phyloP scores from a whole-genome alignment of 1,139 yeast species.

The Chernovozyma sophiae-reginae region DNA sequence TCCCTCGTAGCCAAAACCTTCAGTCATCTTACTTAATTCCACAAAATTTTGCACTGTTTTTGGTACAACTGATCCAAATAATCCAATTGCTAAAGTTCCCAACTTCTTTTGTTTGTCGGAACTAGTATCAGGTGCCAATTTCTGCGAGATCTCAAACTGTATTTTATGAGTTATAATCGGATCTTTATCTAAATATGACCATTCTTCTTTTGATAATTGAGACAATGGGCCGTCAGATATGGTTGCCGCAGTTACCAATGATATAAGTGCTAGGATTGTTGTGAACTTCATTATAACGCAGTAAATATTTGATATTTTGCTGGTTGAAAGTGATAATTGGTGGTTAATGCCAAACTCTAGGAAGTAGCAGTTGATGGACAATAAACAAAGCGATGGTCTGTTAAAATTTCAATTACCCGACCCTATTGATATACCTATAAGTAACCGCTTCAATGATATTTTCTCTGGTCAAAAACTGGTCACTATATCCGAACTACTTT shows the following conservation, averaged over 20 bases:
- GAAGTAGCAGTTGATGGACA: too few species aligned
- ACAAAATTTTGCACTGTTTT: constrained; percentile 36
- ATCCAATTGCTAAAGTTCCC: constrained; percentile 20
- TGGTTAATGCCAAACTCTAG: too few species aligned
- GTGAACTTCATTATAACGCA: neutral
- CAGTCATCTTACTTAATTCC: constrained; percentile 27
- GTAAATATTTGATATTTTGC: too few species aligned
- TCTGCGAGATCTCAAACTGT: constrained; percentile 17
- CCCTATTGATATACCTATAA: too few species aligned
- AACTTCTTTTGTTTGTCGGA: constrained; percentile 7
- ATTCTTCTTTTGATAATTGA: constrained; percentile 8
- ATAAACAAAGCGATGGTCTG: too few species aligned
- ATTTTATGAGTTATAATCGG: constrained; percentile 28
- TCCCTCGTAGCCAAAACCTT: constrained; percentile 33
- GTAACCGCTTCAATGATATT: too few species aligned
- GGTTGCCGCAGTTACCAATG: neutral
- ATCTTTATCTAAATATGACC: constrained; percentile 16
- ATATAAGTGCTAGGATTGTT: neutral
- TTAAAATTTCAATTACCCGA: too few species aligned
- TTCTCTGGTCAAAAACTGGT: too few species aligned
- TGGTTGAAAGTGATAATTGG: too few species aligned
- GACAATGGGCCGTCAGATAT: neutral
- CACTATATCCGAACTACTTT: too few species aligned
- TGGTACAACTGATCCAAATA: constrained; percentile 32
- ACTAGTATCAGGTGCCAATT: constrained; percentile 3